These are phyloP conservation scores for Astragalus membranaceus DNA, from an alignment of 306 rosid genomes.

Conservation along the genomic window DNA sequence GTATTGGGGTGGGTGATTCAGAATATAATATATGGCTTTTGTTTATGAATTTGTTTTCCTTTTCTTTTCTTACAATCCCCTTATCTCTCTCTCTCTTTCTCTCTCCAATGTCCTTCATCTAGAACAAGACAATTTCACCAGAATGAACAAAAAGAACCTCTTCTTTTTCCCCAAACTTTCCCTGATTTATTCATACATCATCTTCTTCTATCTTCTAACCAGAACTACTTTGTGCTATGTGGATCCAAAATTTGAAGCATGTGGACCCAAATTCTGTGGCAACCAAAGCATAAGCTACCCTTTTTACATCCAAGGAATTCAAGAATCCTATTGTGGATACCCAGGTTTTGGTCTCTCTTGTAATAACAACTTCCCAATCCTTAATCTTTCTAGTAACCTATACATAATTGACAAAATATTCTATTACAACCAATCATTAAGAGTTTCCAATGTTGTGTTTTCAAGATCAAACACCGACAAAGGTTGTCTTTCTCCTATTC, in stretches of 20 bases:
- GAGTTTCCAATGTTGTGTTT: conserved; percentile 35
- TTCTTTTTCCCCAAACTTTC: neutral
- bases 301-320: conserved; percentile 26
- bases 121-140: neutral
- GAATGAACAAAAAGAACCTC: conserved; percentile 32
- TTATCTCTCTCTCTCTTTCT: too few species aligned
- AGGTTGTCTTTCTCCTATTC: neutral
- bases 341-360: conserved; percentile 51
- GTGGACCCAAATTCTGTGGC: conserved; percentile 36
- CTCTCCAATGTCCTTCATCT: neutral
- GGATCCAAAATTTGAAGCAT: conserved; percentile 21
- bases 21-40: too few species aligned
- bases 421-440: conserved; percentile 22
- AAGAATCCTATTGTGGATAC: conserved; percentile 39
- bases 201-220: neutral
- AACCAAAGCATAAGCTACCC: conserved; percentile 40
- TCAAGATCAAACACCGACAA: neutral
- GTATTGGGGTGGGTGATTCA: too few species aligned
- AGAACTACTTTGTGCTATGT: neutral
- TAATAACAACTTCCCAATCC: conserved; percentile 18
- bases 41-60: too few species aligned
- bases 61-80: too few species aligned
- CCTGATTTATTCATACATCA: neutral
- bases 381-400: conserved; percentile 9
- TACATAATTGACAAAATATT: conserved; percentile 29